These are phyloP conservation scores for Fusarium phyllophilum DNA, from an alignment of 2,329 filamentous ascomycete species.

Conservation along the genomic window DNA sequence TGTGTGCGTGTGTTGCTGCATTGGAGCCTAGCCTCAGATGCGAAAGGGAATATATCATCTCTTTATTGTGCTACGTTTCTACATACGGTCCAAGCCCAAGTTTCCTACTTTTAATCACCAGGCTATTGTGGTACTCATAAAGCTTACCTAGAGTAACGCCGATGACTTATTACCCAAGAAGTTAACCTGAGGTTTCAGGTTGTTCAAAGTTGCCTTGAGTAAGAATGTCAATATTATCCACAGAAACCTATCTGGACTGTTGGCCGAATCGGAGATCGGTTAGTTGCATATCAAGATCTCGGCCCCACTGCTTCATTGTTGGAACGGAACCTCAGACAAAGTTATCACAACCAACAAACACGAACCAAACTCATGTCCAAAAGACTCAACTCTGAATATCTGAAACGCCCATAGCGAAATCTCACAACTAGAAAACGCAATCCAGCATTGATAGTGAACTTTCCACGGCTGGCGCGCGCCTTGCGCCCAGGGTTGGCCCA, in stretches of 20 bases:
- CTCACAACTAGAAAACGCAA: background rate
- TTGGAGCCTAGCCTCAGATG: background rate
- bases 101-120: background rate
- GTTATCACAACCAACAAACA: background rate
- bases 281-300: conserved; percentile 40
- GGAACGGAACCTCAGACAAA: background rate
- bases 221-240: background rate
- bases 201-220: background rate
- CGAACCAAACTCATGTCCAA: background rate
- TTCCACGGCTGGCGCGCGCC: background rate
- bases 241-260: background rate
- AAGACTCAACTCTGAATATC: background rate
- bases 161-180: background rate
- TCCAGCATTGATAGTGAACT: background rate
- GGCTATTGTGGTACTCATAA: background rate
- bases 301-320: conserved; percentile 19
- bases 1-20: background rate
- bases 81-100: background rate
- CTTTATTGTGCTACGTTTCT: too few relatives aligned
- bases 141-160: background rate
- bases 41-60: background rate
- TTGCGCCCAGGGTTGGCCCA: background rate
- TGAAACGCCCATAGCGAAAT: background rate
- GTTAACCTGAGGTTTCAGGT: background rate
- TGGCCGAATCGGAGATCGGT: conserved; percentile 19